A percentile compares a stretch with the other conserved stretches of the same genome.
These are phyloP conservation scores for Mycena vitilis DNA, from an alignment of 768 basidiomycete genomes.

Conservation along the genomic window DNA sequence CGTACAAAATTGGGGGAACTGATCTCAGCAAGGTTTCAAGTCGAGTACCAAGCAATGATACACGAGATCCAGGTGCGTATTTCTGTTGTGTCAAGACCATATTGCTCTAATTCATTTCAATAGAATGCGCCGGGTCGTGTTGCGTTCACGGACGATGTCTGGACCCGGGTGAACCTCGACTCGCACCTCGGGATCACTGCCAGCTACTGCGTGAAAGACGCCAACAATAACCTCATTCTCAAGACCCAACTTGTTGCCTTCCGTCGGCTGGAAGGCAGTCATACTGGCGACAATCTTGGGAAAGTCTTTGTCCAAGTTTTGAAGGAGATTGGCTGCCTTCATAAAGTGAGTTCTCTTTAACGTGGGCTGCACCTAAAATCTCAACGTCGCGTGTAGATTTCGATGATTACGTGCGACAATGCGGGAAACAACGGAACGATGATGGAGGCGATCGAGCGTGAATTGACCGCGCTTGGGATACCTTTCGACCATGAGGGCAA, in stretches of 20 bases:
- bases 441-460: slow-evolving; percentile 4
- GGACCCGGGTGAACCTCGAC: slow-evolving; percentile 30
- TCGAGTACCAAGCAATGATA: slow-evolving; percentile 34
- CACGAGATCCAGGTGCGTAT: slow-evolving; percentile 31
- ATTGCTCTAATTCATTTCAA: not conserved
- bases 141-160: slow-evolving; percentile 37
- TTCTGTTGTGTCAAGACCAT: too few species aligned
- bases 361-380: not conserved
- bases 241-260: slow-evolving; percentile 37
- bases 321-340: slow-evolving; percentile 22
- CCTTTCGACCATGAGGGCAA: slow-evolving; percentile 17
- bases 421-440: slow-evolving; percentile 7
- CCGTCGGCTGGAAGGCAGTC: slow-evolving; percentile 23
- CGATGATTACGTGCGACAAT: slow-evolving; percentile 6
- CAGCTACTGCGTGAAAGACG: slow-evolving; percentile 26
- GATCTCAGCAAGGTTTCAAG: slow-evolving; percentile 33
- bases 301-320: slow-evolving; percentile 31
- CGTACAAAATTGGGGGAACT: slow-evolving; percentile 40
- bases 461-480: not conserved
- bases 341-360: slow-evolving; percentile 19
- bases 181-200: slow-evolving; percentile 39
- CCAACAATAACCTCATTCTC: slow-evolving; percentile 30
- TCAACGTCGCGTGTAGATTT: not conserved
- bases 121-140: slow-evolving; percentile 38
- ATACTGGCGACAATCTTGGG: slow-evolving; percentile 30